These are phyloP conservation scores for Colletotrichum higginsianum DNA, from an alignment of 2,329 filamentous ascomycete species.

Conservation along the genomic window DNA sequence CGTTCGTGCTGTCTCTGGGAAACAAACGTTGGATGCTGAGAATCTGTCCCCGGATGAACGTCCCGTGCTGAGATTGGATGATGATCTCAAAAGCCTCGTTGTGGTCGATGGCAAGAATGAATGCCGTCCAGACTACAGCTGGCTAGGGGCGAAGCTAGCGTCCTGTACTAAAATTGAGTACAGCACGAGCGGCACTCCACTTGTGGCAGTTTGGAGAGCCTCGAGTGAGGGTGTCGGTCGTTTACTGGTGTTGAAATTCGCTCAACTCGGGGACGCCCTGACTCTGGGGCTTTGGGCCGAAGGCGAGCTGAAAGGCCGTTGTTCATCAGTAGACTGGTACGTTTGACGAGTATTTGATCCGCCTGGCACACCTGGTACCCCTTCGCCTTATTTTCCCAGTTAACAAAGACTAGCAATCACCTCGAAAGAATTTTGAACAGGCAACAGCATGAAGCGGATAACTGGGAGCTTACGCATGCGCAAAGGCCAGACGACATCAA, in stretches of 20 bases:
- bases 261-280: neutral
- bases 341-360: neutral
- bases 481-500: constrained; percentile 17
- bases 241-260: constrained; percentile 14
- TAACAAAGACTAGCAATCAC: constrained; percentile 2
- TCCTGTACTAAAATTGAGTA: constrained; percentile 8
- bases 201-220: neutral
- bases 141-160: constrained; percentile 31
- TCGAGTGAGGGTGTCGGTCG: neutral
- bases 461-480: neutral
- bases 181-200: neutral
- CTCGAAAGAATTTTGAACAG: constrained; percentile 19
- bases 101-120: neutral
- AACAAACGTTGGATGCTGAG: neutral
- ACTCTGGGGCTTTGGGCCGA: constrained; percentile 15
- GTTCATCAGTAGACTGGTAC: neutral
- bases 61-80: neutral
- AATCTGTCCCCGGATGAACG: neutral
- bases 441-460: neutral
- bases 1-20: constrained; percentile 4
- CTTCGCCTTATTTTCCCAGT: neutral
- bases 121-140: constrained; percentile 1
- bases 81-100: neutral
- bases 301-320: neutral
- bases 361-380: too few species aligned